phyloP scores from a whole-genome alignment of 495 filamentous ascomycete genomes.

The Talaromyces trachyspermus region DNA sequence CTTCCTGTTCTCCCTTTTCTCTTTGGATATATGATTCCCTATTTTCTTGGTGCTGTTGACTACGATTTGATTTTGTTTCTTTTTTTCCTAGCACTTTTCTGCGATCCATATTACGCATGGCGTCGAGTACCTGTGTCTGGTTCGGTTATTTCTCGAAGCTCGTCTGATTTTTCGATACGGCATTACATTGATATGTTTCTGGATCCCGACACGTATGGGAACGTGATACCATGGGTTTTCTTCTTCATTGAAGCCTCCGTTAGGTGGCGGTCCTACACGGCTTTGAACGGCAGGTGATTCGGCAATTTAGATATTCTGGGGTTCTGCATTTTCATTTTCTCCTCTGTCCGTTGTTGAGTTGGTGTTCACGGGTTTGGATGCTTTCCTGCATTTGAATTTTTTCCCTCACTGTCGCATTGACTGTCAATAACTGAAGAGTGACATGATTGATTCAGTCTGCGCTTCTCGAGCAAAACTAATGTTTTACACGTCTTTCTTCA shows the following conservation, averaged over 20 bases:
- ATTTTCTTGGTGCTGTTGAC: not conserved
- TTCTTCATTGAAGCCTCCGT: not conserved
- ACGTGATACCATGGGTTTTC: constrained; percentile 5
- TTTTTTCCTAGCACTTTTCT: not conserved
- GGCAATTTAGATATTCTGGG: constrained; percentile 5
- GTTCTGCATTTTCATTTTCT: constrained; percentile 1
- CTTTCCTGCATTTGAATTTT: too few species aligned
- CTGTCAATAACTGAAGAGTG: too few species aligned
- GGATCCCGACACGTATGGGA: not conserved
- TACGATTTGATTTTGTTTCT: not conserved
- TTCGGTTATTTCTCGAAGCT: not conserved
- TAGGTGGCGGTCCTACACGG: not conserved
- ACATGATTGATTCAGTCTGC: too few species aligned
- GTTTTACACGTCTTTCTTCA: too few species aligned
- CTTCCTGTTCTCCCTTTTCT: constrained; percentile 1
- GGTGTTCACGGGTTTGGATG: too few species aligned
- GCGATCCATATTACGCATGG: constrained; percentile 5
- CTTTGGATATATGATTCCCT: constrained; percentile 4
- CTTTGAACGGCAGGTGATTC: constrained; percentile 4
- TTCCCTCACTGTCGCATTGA: too few species aligned
- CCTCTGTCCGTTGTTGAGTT: not conserved
- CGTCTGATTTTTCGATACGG: not conserved
- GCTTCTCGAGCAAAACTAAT: too few species aligned
- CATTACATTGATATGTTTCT: constrained; percentile 4
- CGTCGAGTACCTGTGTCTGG: constrained; percentile 1